Base-by-base conservation (phyloP, 192 early-diverging fungal genomes). In the Dimargaris verticillata region DNA sequence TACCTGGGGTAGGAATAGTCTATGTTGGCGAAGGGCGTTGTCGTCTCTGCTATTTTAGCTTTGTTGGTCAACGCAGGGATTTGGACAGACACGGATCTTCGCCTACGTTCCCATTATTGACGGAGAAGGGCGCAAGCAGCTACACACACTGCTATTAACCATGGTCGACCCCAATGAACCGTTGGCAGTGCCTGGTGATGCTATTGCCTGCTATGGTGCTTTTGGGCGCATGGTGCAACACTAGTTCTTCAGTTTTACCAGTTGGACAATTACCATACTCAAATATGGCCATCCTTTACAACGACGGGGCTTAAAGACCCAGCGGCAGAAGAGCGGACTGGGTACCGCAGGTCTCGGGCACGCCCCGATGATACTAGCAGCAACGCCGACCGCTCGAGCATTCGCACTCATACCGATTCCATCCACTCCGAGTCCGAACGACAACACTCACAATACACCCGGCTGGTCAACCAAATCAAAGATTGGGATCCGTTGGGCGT, bases 401-500 rank as follows among this genome's bases (percentile, higher is more conserved):
- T 53, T 24, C 51, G 20, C 9, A 53, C 51, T 11, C 51, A 25
- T 11, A 24, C 51, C 51, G 51, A 53, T 12, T 53, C 51, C 25
- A 24, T 53, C 9, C 51, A 53, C 51, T 53, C 51, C n/a, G 44
- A 17, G 10, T 53, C 51, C 10, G 51, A 53, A 11, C 17, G 51
- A 20, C n/a, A 11, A 12, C 17, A 17, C 51, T 22, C 20, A 9
- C n/a, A 22, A 20, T n/a, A n/a, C 22, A 9, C 10, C 10, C 51
- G 51, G 11, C 9, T 53, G 51, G 25, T 20, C 51, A 20, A 53
- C 51, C 51, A 53, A 53, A 53, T 25, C 22, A 53, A 53, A 25
- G 51, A 53, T 20, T 53, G 51, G 51, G 51, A 53, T 53, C 51
- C 51, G 17, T 20, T 53, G 13, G 51, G 51, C 11, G 20, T 53